Base-by-base conservation (phyloP, 2,329 filamentous ascomycete species). In the Aspergillus brasiliensis region DNA sequence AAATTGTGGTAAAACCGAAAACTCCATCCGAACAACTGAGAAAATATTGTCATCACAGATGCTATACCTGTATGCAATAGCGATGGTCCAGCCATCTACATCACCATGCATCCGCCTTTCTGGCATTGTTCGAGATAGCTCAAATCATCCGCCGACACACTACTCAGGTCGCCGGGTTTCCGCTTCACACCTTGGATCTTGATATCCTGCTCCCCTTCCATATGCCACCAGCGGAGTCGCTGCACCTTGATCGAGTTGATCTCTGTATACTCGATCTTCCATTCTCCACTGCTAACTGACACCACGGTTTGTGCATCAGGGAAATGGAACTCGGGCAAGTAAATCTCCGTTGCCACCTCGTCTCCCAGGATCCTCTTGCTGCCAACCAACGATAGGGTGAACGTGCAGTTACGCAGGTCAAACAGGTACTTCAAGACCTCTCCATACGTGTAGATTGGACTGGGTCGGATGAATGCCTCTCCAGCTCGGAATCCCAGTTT, bases 251-350 rank as follows among this genome's bases (percentile, higher is more conserved):
- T 86, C 0, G 86, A 86, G 62, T 90, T 86, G 8, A 86, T 84
- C 58, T 92, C 89, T 61, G 92, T 88, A 5, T 81, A 84, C 66
- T 86, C 87, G 62, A 98, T 91, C 67, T 89, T 88, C 93, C 93
- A 99, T 72, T 94, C 95, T 6, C 96, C 96, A 0, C 90, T 91
- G 53, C 86, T 91, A 27, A 92, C 90, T 56, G 89, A 84, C 3
- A 99, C 87, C 0, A 83, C 83, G 40, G 88, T 90, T 47, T 86
- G 82, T 51, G 89, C 85, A 56, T 87, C 85, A 1, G 94, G 93
- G 73, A 96, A 99, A 77, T 99, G 95, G 71, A 91, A 97, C 58
- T 93, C 91, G 0, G 95, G 95, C 2, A 99, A 81, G 75, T 91
- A 96, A 8, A 98, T 83, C 47, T 92, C 84, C 0, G 94, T 98